Evolutionary conservation across 257 asterid species (phyloP).

Genomic region (Plantago major): DNA sequence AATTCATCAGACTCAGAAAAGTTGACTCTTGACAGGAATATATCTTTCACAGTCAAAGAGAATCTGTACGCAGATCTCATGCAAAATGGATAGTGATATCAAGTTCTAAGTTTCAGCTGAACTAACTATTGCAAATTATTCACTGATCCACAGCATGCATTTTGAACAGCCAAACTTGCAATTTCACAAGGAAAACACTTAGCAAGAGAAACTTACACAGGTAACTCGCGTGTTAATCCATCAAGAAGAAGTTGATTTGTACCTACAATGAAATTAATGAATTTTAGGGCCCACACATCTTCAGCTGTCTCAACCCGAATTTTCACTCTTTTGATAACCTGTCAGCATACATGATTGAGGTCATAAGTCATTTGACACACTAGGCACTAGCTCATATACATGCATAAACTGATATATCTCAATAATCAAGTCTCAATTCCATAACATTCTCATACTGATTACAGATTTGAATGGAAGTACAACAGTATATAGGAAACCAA

Average conservation of each 20-base stretch:
- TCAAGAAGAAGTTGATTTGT: conserved; percentile 70
- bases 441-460: background rate
- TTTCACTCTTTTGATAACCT: conserved; percentile 66
- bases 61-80: no score
- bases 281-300: conserved; percentile 78
- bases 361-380: conserved; percentile 4
- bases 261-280: conserved; percentile 68
- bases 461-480: background rate
- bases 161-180: no score
- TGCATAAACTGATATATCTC: background rate
- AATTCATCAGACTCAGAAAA: background rate
- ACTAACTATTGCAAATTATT: no score
- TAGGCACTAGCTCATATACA: background rate
- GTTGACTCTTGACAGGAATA: background rate
- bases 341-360: conserved; percentile 23
- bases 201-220: conserved; percentile 56
- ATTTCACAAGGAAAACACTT: background rate
- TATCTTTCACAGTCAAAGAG: no score
- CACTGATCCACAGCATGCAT: no score
- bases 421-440: background rate
- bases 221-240: conserved; percentile 88
- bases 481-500: background rate
- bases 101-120: no score
- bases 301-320: conserved; percentile 48
- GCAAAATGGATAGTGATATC: no score